A percentile compares a stretch with the other conserved stretches of the same genome.
phyloP scores from a whole-genome alignment of 2,329 filamentous ascomycete genomes.

The Paecilomyces dactylethromorphus region DNA sequence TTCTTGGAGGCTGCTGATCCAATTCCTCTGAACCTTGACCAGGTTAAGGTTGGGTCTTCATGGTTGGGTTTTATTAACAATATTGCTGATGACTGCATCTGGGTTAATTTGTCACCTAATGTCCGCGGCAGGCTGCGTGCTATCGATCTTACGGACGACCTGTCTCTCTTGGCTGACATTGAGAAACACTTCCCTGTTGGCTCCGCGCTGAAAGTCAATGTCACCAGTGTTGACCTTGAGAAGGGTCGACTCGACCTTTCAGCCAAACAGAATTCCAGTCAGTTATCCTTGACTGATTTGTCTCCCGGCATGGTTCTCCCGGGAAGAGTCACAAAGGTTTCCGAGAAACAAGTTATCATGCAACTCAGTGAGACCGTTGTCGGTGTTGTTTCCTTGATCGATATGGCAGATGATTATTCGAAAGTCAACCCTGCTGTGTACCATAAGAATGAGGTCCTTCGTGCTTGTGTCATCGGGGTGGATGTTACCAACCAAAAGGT shows the following conservation, averaged over 20 bases:
- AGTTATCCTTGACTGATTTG: constrained; percentile 63
- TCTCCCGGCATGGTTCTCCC: constrained; percentile 75
- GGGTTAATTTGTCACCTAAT: constrained; percentile 85
- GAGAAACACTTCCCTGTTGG: constrained; percentile 78
- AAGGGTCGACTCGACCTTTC: constrained; percentile 77
- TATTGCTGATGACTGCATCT: constrained; percentile 68
- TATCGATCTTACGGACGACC: constrained; percentile 80
- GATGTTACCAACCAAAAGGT: constrained; percentile 81
- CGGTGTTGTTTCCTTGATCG: constrained; percentile 73
- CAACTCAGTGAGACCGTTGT: constrained; percentile 76
- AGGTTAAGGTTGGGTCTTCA: constrained; percentile 63
- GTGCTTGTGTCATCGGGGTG: constrained; percentile 75
- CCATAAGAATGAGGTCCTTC: constrained; percentile 77
- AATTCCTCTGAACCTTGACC: constrained; percentile 62
- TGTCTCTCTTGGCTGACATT: constrained; percentile 70
- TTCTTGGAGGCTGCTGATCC: constrained; percentile 48
- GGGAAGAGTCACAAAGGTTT: constrained; percentile 77
- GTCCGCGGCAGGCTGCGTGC: constrained; percentile 77
- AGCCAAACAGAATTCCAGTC: constrained; percentile 59
- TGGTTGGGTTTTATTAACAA: constrained; percentile 90
- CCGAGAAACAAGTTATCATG: constrained; percentile 75
- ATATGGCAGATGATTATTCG: constrained; percentile 80
- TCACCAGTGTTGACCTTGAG: constrained; percentile 64
- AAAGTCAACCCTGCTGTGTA: constrained; percentile 69
- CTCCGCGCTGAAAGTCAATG: constrained; percentile 76